Conservation (phyloP, 2,329 filamentous ascomycete genomes). For the Exserohilum rostratum region DNA sequence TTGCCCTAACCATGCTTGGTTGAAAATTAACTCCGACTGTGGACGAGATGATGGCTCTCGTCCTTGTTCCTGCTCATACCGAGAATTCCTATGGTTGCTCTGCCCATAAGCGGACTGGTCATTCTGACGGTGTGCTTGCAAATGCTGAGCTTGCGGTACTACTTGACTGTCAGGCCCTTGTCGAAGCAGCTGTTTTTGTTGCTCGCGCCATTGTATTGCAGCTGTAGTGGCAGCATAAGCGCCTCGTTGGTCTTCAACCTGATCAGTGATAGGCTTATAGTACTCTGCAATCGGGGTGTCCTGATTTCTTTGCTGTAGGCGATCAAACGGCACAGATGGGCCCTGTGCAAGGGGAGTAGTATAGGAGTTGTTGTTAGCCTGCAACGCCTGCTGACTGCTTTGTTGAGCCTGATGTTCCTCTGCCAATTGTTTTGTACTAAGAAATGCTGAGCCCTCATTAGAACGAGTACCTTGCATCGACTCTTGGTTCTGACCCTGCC, state of each 20-base stretch:
- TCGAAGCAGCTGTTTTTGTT: background rate
- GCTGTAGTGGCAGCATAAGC: constrained; percentile 24
- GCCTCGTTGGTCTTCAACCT: constrained; percentile 15
- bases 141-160: no score
- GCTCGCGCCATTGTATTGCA: constrained; percentile 19
- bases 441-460: constrained; percentile 31
- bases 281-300: constrained; percentile 29
- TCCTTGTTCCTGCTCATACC: constrained; percentile 12
- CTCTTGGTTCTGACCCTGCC: constrained; percentile 14
- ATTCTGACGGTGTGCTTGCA: constrained; percentile 1
- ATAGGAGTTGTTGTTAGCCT: constrained; percentile 6
- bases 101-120: constrained; percentile 7
- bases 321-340: constrained; percentile 9
- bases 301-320: constrained; percentile 15
- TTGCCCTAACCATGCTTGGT: constrained; percentile 10
- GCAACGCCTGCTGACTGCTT: constrained; percentile 9
- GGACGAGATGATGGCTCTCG: constrained; percentile 5
- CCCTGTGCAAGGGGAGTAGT: constrained; percentile 5
- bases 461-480: constrained; percentile 4
- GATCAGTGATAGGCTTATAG: constrained; percentile 28
- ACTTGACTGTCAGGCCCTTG: no score
- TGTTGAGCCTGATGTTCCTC: constrained; percentile 26
- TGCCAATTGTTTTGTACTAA: constrained; percentile 29
- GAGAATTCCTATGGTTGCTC: background rate
- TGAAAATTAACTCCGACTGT: background rate